Evolutionary conservation across 768 basidiomycete genomes (phyloP).

Genomic region (Hysterangium stoloniferum): DNA sequence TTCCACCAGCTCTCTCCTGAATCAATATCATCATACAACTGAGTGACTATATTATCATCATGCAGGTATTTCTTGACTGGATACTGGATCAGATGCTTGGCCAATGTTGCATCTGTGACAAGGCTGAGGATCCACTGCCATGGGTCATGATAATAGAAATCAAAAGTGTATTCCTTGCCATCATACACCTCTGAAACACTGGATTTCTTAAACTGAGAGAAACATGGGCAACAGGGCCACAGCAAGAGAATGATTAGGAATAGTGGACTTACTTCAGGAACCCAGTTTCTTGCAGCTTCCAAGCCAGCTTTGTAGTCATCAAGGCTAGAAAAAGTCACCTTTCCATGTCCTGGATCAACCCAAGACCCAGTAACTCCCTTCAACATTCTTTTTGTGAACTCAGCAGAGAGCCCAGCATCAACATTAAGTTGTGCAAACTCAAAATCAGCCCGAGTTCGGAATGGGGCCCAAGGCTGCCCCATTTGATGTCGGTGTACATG

Average conservation of each 20-base stretch:
- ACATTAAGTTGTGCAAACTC: constrained; percentile 22
- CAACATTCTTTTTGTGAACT: constrained; percentile 12
- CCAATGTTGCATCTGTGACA: constrained; percentile 18
- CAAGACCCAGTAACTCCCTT: constrained; percentile 16
- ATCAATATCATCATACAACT: constrained; percentile 23
- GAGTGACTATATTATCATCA: constrained; percentile 13
- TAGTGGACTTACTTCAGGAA: constrained; percentile 16
- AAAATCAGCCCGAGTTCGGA: constrained; percentile 20
- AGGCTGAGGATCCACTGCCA: constrained; percentile 23
- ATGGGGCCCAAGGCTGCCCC: constrained; percentile 21
- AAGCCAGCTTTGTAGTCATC: neutral
- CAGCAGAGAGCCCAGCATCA: constrained; percentile 13
- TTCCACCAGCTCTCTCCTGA: constrained; percentile 25
- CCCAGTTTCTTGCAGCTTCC: constrained; percentile 14
- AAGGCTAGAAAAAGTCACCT: neutral
- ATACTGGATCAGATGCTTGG: constrained; percentile 16
- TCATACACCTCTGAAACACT: constrained; percentile 15
- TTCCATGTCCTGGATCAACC: neutral
- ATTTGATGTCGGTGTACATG: no score
- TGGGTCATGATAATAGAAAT: constrained; percentile 24
- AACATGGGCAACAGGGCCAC: neutral
- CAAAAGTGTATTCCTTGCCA: constrained; percentile 13
- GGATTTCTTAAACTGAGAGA: constrained; percentile 17
- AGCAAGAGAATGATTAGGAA: neutral
- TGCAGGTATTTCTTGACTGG: constrained; percentile 22